These are phyloP conservation scores for Candida andamanensis DNA, from an alignment of 805 yeast genomes.

Conservation along the genomic window DNA sequence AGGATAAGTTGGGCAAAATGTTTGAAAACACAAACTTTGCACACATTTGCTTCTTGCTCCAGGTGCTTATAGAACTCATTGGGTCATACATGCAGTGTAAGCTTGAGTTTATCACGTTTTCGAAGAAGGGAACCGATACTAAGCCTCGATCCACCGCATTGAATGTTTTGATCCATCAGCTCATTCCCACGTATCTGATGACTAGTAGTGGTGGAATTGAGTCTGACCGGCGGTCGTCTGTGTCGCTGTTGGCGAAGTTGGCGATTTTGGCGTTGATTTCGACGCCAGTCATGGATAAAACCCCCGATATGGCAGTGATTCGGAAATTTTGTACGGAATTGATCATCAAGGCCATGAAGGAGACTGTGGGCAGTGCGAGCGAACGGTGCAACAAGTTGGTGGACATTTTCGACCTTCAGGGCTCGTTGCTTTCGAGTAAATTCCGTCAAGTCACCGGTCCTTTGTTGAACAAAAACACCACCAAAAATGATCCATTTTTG, in stretches of 20 bases:
- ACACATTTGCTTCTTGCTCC: constrained; percentile 64
- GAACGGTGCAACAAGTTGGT: constrained; percentile 45
- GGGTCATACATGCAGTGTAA: constrained; percentile 78
- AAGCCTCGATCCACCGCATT: constrained; percentile 76
- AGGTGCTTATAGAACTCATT: constrained; percentile 62
- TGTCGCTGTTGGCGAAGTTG: constrained; percentile 58
- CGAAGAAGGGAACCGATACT: constrained; percentile 48
- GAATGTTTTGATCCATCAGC: constrained; percentile 70
- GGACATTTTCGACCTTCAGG: constrained; percentile 47
- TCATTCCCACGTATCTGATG: constrained; percentile 53
- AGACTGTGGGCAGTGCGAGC: constrained; percentile 24
- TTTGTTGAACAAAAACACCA: constrained; percentile 41
- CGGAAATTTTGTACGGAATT: constrained; percentile 71
- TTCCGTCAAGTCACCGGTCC: constrained; percentile 39
- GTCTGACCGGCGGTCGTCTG: constrained; percentile 46
- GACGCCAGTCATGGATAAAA: constrained; percentile 44
- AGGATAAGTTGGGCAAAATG: constrained; percentile 22
- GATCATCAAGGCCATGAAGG: constrained; percentile 56
- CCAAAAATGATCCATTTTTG: constrained; percentile 56
- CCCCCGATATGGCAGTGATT: constrained; percentile 59
- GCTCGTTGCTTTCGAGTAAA: constrained; percentile 39
- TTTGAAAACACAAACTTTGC: constrained; percentile 54
- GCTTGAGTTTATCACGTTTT: constrained; percentile 73
- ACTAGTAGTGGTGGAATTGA: constrained; percentile 34
- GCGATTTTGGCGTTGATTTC: constrained; percentile 62